phyloP scores from a whole-genome alignment of 805 yeast genomes.

The Nakazawaea siamensis region DNA sequence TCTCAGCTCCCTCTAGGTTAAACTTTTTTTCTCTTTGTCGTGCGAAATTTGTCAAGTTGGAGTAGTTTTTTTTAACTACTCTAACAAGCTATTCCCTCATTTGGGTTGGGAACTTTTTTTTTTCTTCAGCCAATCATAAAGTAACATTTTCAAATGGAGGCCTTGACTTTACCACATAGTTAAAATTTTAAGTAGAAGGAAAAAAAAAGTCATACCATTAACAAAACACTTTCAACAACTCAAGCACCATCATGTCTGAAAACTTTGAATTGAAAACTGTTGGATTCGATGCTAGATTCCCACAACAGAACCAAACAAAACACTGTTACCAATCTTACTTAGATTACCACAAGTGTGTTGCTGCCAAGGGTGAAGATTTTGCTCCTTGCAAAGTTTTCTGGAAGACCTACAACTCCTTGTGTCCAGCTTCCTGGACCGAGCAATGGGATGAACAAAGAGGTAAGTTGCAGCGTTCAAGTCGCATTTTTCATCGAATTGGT shows the following conservation, averaged over 20 bases:
- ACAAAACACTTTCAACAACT: background rate
- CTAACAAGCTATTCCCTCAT: too few relatives aligned
- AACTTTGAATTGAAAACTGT: constrained; percentile 46
- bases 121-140: constrained; percentile 1
- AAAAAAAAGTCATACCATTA: background rate
- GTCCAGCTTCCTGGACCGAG: constrained; percentile 81
- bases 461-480: constrained; percentile 12
- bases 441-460: constrained; percentile 85
- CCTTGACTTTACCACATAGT: background rate
- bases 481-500: background rate
- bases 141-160: background rate
- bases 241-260: constrained; percentile 27
- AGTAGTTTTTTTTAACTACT: too few relatives aligned
- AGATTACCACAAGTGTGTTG: constrained; percentile 96
- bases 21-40: too few relatives aligned
- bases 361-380: constrained; percentile 95
- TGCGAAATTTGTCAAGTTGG: too few relatives aligned
- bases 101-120: too few relatives aligned
- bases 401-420: constrained; percentile 80
- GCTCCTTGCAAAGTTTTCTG: constrained; percentile 95
- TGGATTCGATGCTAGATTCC: constrained; percentile 90
- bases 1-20: too few relatives aligned
- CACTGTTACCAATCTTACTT: constrained; percentile 98
- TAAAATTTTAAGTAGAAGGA: background rate
- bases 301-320: constrained; percentile 94